A percentile compares a stretch with the other conserved stretches of the same genome.
Conservation (phyloP, 148 eudicot genomes). For the Limonium bicolor region DNA sequence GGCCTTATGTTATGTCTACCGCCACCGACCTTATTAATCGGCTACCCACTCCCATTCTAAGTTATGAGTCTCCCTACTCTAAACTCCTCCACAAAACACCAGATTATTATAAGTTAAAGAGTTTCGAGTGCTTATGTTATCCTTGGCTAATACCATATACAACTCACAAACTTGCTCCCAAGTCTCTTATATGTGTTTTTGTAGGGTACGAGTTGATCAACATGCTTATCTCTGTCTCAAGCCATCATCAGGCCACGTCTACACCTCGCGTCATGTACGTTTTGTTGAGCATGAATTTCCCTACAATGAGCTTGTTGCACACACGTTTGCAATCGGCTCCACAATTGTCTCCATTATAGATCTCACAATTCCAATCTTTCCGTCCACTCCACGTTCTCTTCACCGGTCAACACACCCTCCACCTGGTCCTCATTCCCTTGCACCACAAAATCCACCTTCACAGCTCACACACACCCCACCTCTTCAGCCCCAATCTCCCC, state of each 20-base stretch:
- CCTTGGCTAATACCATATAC: background rate
- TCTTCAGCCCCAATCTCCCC: background rate
- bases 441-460: background rate
- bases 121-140: background rate
- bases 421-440: background rate
- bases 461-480: background rate
- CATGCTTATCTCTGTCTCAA: background rate
- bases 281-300: background rate
- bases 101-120: background rate
- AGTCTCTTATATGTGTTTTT: background rate
- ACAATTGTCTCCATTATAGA: too few species aligned
- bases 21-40: background rate
- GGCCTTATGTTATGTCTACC: background rate
- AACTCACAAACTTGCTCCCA: background rate
- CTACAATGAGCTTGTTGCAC: background rate
- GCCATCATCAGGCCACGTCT: background rate
- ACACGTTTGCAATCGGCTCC: too few species aligned
- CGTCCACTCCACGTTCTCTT: too few species aligned
- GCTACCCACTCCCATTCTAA: background rate
- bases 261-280: background rate
- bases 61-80: background rate
- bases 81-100: background rate
- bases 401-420: background rate
- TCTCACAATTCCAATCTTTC: too few species aligned
- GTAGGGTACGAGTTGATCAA: background rate